These are phyloP conservation scores for Acrocalymma vagum DNA, from an alignment of 2,329 filamentous ascomycete species.

Conservation along the genomic window DNA sequence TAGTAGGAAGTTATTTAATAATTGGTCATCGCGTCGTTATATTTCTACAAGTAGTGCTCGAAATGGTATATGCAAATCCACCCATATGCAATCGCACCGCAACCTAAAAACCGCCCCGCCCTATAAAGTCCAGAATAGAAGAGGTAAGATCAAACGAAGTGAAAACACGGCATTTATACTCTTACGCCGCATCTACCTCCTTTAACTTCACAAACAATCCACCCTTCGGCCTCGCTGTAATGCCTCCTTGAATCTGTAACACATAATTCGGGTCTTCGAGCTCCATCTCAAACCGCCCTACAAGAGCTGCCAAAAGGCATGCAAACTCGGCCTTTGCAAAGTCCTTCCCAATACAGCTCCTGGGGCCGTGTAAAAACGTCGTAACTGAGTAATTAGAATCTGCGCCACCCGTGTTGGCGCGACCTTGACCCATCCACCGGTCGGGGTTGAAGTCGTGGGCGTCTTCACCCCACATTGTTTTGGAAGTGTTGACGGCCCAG, in stretches of 20 bases:
- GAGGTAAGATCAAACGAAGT: no score
- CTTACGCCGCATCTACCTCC: constrained; percentile 15
- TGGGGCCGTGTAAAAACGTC: constrained; percentile 86
- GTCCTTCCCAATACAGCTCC: constrained; percentile 82
- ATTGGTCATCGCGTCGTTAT: no score
- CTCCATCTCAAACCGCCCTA: constrained; percentile 77
- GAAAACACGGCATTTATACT: background rate
- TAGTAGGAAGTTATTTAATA: no score
- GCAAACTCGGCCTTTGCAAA: constrained; percentile 89
- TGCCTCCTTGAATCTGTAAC: constrained; percentile 71
- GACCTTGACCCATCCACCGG: constrained; percentile 57
- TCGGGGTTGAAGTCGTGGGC: constrained; percentile 79
- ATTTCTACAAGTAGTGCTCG: no score
- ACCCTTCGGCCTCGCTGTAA: constrained; percentile 76
- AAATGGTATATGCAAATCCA: no score
- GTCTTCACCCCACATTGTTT: constrained; percentile 77
- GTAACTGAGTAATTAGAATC: constrained; percentile 78
- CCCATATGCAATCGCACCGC: no score
- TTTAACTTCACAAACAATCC: constrained; percentile 76
- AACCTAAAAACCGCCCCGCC: no score
- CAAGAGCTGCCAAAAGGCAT: constrained; percentile 78
- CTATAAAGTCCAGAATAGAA: no score
- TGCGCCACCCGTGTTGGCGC: constrained; percentile 72
- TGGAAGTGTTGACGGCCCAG: constrained; percentile 74
- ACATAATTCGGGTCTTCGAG: constrained; percentile 67